Conservation (phyloP, 306 rosid genomes). For the Vachellia pachyceras region DNA sequence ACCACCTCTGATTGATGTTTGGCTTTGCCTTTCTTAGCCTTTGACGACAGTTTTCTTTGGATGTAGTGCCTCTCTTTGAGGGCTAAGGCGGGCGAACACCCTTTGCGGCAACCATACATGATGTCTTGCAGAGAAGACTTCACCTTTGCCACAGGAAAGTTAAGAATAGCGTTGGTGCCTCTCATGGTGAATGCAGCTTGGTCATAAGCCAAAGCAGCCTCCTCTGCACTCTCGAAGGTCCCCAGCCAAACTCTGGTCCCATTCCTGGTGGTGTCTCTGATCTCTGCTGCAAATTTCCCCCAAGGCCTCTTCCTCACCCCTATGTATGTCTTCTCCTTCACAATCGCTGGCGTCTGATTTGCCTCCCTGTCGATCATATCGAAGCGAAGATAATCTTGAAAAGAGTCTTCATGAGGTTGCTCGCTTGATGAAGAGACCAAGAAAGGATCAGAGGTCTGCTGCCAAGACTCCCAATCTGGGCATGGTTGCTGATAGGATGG, state of each 20-base stretch:
- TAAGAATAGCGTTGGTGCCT: conserved; percentile 56
- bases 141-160: conserved; percentile 56
- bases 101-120: conserved; percentile 32
- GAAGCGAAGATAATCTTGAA: conserved; percentile 4
- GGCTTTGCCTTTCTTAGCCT: conserved; percentile 1
- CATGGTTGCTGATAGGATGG: not conserved
- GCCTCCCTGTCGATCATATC: not conserved
- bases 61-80: conserved; percentile 49
- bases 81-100: conserved; percentile 52
- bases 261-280: conserved; percentile 64
- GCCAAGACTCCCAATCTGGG: conserved; percentile 1
- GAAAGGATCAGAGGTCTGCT: not conserved
- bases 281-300: conserved; percentile 75
- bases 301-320: conserved; percentile 70
- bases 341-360: not conserved
- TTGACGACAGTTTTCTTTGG: conserved; percentile 34
- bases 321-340: conserved; percentile 1
- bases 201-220: conserved; percentile 69
- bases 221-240: conserved; percentile 64
- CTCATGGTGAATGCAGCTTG: conserved; percentile 67
- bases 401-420: not conserved
- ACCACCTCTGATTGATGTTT: conserved; percentile 31
- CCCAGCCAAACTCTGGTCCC: conserved; percentile 72
- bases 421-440: not conserved
- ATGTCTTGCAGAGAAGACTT: conserved; percentile 51